Evolutionary conservation across 2,329 filamentous ascomycete species (phyloP).

Genomic region (Verticillium tricorpus): DNA sequence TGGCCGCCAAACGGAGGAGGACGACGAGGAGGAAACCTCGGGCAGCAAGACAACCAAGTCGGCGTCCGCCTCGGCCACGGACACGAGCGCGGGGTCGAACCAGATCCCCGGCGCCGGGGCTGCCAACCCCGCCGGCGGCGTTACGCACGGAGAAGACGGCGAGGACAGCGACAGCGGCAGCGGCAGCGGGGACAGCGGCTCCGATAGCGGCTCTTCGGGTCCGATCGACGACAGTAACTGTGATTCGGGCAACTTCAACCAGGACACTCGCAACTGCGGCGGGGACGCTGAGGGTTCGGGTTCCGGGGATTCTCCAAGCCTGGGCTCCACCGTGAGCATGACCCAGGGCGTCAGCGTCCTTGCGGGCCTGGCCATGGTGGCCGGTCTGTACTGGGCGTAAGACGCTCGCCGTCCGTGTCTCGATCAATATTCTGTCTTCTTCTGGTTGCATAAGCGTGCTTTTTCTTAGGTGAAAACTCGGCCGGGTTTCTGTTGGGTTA

Average conservation of each 20-base stretch:
- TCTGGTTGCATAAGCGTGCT: slow-evolving; percentile 2
- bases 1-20: slow-evolving; percentile 56
- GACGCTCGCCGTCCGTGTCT: background rate
- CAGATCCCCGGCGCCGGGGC: slow-evolving; percentile 24
- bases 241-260: slow-evolving; percentile 32
- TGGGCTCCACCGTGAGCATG: slow-evolving; percentile 18
- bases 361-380: slow-evolving; percentile 28
- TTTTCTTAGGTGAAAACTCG: background rate
- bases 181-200: slow-evolving; percentile 21
- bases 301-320: slow-evolving; percentile 14
- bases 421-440: background rate
- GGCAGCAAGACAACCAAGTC: slow-evolving; percentile 17
- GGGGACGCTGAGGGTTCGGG: slow-evolving; percentile 5
- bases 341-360: slow-evolving; percentile 29
- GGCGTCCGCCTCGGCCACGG: background rate
- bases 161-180: slow-evolving; percentile 19
- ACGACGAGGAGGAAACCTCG: slow-evolving; percentile 37
- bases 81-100: slow-evolving; percentile 4
- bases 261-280: slow-evolving; percentile 27
- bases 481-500: background rate
- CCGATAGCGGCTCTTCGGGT: slow-evolving; percentile 15
- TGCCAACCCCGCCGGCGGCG: slow-evolving; percentile 6
- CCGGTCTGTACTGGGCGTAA: slow-evolving; percentile 21
- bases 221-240: slow-evolving; percentile 25
- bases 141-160: slow-evolving; percentile 15